Conservation (phyloP, 306 rosid genomes). For the Alnus rubra region DNA sequence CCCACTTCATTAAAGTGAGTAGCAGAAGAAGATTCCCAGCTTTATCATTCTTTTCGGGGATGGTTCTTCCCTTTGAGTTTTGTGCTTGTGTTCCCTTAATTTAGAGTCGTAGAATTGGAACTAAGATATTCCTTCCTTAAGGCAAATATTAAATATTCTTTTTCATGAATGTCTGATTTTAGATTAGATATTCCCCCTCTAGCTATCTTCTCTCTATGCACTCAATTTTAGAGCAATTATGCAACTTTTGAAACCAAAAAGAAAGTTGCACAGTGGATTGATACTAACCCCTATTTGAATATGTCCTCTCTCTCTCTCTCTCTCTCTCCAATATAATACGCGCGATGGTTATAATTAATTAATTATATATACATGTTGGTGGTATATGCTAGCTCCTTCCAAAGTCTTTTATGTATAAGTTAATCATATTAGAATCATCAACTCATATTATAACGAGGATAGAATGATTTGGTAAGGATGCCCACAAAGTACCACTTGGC, state of each 20-base stretch:
- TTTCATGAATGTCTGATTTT: constrained; percentile 61
- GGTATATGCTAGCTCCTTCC: too few species aligned
- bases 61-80: constrained; percentile 60
- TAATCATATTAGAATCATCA: constrained; percentile 61
- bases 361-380: too few species aligned
- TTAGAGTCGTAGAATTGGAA: constrained; percentile 91
- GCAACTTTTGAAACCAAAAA: constrained; percentile 66
- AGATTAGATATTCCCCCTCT: constrained; percentile 68
- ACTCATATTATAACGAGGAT: constrained; percentile 37
- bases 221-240: constrained; percentile 73
- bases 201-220: constrained; percentile 45
- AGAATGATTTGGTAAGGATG: constrained; percentile 30
- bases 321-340: constrained; percentile 12
- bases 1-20: constrained; percentile 93
- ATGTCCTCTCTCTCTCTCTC: constrained; percentile 55
- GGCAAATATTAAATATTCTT: constrained; percentile 61
- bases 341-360: too few species aligned
- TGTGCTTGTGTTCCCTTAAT: constrained; percentile 77
- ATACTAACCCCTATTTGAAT: constrained; percentile 83
- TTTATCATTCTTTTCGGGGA: constrained; percentile 57
- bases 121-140: constrained; percentile 91
- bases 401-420: constrained; percentile 28
- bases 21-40: constrained; percentile 76
- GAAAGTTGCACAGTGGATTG: constrained; percentile 75
- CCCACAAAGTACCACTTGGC: constrained; percentile 40